Percentiles rank a stretch among this genome's conserved stretches.
Conservation (phyloP, 148 eudicot genomes). For the Persicaria tinctoria region DNA sequence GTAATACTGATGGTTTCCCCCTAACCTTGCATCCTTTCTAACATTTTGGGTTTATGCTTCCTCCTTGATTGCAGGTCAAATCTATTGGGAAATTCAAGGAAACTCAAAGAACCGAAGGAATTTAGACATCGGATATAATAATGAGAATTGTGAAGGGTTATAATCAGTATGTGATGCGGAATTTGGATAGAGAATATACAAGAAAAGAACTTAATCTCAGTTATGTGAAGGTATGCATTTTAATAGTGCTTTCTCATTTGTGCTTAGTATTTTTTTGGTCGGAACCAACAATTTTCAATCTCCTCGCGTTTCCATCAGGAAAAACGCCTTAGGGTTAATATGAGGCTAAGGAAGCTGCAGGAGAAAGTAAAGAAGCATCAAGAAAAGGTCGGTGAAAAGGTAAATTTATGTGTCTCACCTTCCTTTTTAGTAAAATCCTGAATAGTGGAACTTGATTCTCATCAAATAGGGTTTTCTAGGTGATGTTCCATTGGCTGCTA, state of each 20-base stretch:
- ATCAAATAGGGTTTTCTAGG: too few species aligned
- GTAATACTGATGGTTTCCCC: not conserved
- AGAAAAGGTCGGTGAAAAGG: conserved; percentile 47
- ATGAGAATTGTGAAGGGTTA: conserved; percentile 76
- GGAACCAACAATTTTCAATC: not conserved
- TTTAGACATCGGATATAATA: conserved; percentile 64
- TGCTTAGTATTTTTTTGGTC: not conserved
- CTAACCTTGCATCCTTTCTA: not conserved
- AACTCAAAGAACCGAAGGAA: conserved; percentile 68
- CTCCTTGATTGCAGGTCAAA: conserved; percentile 41
- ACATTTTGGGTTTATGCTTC: not conserved
- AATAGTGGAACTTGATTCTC: not conserved
- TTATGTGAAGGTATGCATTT: conserved; percentile 55
- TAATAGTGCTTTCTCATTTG: not conserved
- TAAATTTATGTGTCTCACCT: conserved; percentile 3
- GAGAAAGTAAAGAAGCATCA: conserved; percentile 76
- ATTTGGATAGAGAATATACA: conserved; percentile 71
- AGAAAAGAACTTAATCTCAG: conserved; percentile 73
- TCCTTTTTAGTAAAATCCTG: not conserved
- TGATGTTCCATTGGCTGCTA: not conserved
- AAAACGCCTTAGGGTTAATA: conserved; percentile 62
- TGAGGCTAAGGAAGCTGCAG: conserved; percentile 46
- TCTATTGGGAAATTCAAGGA: conserved; percentile 59
- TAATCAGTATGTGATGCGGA: conserved; percentile 73
- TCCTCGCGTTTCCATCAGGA: conserved; percentile 28